These are phyloP conservation scores for Aspergillaceae sp. DNA, from an alignment of 2,329 filamentous ascomycete species.

Conservation along the genomic window DNA sequence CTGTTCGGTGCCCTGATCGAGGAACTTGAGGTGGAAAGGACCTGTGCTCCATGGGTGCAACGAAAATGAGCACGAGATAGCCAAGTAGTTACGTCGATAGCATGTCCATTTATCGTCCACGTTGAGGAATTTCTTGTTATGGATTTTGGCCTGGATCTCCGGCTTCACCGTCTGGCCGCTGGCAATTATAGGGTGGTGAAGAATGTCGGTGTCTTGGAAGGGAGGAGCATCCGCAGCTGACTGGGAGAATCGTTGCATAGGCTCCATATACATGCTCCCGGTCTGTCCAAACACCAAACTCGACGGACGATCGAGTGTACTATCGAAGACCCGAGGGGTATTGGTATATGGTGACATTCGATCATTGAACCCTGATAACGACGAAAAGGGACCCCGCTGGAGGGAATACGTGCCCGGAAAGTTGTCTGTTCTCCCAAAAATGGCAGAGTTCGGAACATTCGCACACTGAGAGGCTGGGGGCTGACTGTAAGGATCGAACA, in stretches of 20 bases:
- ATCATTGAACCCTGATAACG: conserved; percentile 19
- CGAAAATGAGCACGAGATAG: conserved; percentile 69
- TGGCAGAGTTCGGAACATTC: conserved; percentile 18
- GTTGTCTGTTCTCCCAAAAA: conserved; percentile 33
- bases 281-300: conserved; percentile 22
- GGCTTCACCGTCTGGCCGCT: conserved; percentile 49
- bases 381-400: conserved; percentile 22
- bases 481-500: conserved; percentile 29
- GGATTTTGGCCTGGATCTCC: conserved; percentile 70
- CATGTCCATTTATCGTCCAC: conserved; percentile 81
- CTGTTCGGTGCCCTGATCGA: conserved; percentile 39
- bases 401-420: conserved; percentile 28
- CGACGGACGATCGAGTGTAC: conserved; percentile 22
- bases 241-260: conserved; percentile 20
- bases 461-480: conserved; percentile 32
- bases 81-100: conserved; percentile 86
- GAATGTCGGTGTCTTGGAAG: conserved; percentile 32
- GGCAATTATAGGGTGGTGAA: conserved; percentile 26
- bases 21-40: conserved; percentile 51
- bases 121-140: conserved; percentile 74
- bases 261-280: conserved; percentile 15
- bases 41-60: conserved; percentile 53
- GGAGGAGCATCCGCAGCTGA: conserved; percentile 33
- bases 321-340: conserved; percentile 25
- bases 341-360: conserved; percentile 25